Evolutionary conservation across 208 protist species (phyloP), one percentile per base, ranked within the genome.

Genomic region (Jaenimonas drosophilae): DNA sequence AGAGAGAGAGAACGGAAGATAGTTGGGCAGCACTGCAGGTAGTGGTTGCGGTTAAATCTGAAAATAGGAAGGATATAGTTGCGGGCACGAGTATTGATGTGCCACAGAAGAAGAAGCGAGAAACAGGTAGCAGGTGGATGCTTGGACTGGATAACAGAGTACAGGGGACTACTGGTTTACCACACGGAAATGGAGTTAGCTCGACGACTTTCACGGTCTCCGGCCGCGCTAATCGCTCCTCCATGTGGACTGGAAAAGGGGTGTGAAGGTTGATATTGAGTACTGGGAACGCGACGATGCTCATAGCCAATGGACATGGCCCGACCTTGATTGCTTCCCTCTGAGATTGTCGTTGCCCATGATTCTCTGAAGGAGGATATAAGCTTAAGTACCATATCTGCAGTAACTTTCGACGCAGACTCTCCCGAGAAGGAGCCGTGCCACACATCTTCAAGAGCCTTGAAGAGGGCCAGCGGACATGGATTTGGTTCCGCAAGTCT

Each of bases 371-470:
- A 76, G n/a, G 75, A 67, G 16, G 40, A 63, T 25, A 90, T 73
- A 32, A 90, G 68, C 38, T 79, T 70, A n/a, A 86, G 54, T 23
- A 90, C 76, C 28, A 76, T 67, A 57, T 86, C 76, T 19, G 56
- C 54, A 19, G 49, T 78, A 49, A 86, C 76, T 26, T 60, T 63
- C n/a, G 78, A 62, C 30, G 58, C 49, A 23, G 44, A 26, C 4
- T 54, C 65, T 9, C 38, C 51, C 27, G 43, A 48, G 17, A 55
- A 28, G 14, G 49, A 38, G 11, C 61, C 59, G 25, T 58, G 67
- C 79, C 84, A 92, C 32, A 88, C 76, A 12, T 76, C 78, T 40
- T 85, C 70, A 12, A 92, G 59, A 41, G 76, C 73, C 25, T 78
- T 74, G n/a, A 85, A 62, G 19, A 92, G 57, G 25, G 77, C 53